Evolutionary conservation across 305 asterid genomes (phyloP).

Genomic region (Solanum hybrid): DNA sequence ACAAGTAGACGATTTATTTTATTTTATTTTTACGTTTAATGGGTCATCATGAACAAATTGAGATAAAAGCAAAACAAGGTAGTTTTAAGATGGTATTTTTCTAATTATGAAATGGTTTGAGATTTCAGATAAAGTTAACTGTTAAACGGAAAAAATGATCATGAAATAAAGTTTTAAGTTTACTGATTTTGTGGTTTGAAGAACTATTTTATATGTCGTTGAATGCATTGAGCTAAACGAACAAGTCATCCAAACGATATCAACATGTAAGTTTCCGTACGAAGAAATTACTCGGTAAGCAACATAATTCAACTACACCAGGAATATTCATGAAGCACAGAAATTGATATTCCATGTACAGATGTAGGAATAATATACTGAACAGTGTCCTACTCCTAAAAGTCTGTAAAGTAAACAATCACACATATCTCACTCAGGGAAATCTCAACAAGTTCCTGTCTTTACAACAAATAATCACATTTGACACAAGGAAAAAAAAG

Average conservation of each 20-base stretch:
- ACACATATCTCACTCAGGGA: conserved; percentile 6
- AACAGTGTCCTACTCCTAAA: conserved; percentile 2
- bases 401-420: conserved; percentile 4
- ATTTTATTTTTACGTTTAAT: background rate
- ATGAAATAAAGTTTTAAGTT: background rate
- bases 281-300: background rate
- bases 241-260: background rate
- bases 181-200: background rate
- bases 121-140: background rate
- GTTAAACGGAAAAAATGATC: background rate
- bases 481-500: background rate
- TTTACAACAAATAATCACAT: conserved; percentile 25
- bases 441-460: conserved; percentile 9
- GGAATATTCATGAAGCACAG: background rate
- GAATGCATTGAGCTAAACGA: background rate
- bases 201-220: background rate
- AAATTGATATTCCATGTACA: conserved; percentile 6
- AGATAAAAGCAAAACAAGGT: background rate
- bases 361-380: conserved; percentile 4
- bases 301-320: background rate
- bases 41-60: background rate
- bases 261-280: background rate
- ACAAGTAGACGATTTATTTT: background rate
- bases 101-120: background rate
- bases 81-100: background rate